Evolutionary conservation across 2,329 filamentous ascomycete genomes (phyloP), one percentile per base, ranked within the genome.

Genomic region (Fusarium coffeatum): DNA sequence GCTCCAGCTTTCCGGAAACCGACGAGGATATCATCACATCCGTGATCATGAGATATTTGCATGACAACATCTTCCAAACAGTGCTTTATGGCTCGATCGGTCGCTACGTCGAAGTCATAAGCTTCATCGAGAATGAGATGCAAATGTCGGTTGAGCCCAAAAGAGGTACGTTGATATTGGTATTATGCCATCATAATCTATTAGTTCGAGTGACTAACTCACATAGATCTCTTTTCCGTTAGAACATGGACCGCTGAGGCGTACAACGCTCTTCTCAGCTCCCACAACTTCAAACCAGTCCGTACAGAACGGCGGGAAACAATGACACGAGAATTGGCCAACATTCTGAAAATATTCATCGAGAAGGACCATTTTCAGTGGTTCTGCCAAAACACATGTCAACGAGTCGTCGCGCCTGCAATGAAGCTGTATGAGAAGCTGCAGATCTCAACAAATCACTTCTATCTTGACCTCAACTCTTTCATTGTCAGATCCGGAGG

Each of bases 351-450:
- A 23, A 69, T 77, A 7, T 79, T 79, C 46, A 74, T 59, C 28
- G 70, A 65, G 45, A 77, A 72, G 37, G 75, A 74, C 2, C 71
- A 74, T 37, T 68, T 59, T 45, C 58, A 65, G 3, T 65, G 53
- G 55, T 71, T 77, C 58, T 74, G 64, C 45, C 55, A 69, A 15
- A 72, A 68, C 28, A 69, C 77, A 32, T 72, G 70, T 37, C 68
- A 76, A 8, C 54, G 64, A 18, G 78, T 80, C 54, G 69, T 83
- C 53, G 66, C 58, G 34, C 80, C 80, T 2, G 80, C 81, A 3
- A 76, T 82, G 69, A 59, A 54, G 13, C 73, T 83, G 3, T 78
- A 82, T 32, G 80, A 83, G 66, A 81, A 81, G 68, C 68, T 82
- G 27, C 72, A 79, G 23, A 76, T 79, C 11, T 81, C 80, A 27